Conservation (phyloP, 2,329 filamentous ascomycete species). For the Fusarium falciforme region DNA sequence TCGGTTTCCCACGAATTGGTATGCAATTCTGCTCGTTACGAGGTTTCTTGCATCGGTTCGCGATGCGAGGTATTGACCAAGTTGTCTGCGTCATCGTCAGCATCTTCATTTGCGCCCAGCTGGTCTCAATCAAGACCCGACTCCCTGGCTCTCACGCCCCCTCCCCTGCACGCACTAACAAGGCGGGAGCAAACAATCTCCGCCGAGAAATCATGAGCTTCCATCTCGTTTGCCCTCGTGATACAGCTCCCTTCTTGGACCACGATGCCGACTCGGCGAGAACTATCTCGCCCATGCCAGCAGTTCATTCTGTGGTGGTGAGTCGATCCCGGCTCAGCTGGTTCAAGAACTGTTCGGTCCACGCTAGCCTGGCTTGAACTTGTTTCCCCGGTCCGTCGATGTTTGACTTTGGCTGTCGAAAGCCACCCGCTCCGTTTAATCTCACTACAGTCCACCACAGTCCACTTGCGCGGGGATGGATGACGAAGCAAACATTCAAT, state of each 20-base stretch:
- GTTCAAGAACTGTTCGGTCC: neutral
- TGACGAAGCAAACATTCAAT: conserved; percentile 16
- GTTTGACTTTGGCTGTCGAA: conserved; percentile 14
- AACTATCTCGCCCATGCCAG: conserved; percentile 15
- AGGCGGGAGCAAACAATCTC: conserved; percentile 38
- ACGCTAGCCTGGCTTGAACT: conserved; percentile 2
- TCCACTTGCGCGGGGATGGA: conserved; percentile 22
- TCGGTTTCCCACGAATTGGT: neutral
- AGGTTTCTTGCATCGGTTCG: neutral
- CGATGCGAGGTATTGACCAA: neutral
- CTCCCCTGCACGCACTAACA: conserved; percentile 35
- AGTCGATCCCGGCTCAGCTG: neutral
- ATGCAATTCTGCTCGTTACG: neutral
- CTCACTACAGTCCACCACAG: conserved; percentile 18
- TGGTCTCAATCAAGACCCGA: conserved; percentile 13
- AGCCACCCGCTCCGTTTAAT: conserved; percentile 31
- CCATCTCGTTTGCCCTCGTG: conserved; percentile 32
- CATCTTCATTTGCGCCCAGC: conserved; percentile 8
- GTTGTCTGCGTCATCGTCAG: conserved; percentile 31
- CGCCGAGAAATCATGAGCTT: conserved; percentile 20
- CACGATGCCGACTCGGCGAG: conserved; percentile 14
- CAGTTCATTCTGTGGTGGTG: neutral
- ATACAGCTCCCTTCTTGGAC: conserved; percentile 24
- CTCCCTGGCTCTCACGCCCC: conserved; percentile 25
- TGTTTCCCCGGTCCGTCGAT: conserved; percentile 5